These are phyloP conservation scores for Lippia alba DNA, from an alignment of 305 asterid species.

Conservation along the genomic window DNA sequence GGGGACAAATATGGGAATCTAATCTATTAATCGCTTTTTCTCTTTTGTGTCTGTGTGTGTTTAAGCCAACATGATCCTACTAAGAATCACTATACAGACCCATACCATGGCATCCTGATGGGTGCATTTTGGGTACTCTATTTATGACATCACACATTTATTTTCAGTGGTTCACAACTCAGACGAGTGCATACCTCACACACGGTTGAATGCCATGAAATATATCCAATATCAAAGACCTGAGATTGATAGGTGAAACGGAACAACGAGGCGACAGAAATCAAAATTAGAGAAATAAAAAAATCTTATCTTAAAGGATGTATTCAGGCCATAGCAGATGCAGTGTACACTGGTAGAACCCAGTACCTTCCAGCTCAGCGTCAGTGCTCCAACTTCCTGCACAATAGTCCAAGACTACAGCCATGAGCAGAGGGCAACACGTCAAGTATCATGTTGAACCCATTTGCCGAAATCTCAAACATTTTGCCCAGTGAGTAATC, in stretches of 20 bases:
- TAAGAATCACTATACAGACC: no score
- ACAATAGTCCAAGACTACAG: conserved; percentile 50
- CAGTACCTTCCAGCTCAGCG: conserved; percentile 84
- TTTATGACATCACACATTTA: no score
- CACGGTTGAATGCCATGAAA: no score
- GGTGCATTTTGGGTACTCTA: no score
- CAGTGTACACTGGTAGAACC: conserved; percentile 56
- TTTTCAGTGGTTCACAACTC: no score
- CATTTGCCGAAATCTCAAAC: background rate
- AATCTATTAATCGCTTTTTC: no score
- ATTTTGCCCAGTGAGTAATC: background rate
- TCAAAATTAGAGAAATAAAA: background rate
- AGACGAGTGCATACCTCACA: no score
- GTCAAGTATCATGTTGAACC: conserved; percentile 49
- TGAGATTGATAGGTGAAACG: background rate
- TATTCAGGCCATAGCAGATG: conserved; percentile 78
- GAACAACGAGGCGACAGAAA: background rate
- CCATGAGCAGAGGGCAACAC: conserved; percentile 68
- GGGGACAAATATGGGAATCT: no score
- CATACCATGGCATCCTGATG: no score
- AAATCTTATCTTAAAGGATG: conserved; percentile 15
- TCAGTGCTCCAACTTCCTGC: conserved; percentile 80
- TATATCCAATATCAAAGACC: background rate
- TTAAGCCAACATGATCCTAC: no score
- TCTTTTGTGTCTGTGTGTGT: no score